These are phyloP conservation scores for Aspergillus ochraceus DNA, from an alignment of 2,329 filamentous ascomycete genomes.

Conservation along the genomic window DNA sequence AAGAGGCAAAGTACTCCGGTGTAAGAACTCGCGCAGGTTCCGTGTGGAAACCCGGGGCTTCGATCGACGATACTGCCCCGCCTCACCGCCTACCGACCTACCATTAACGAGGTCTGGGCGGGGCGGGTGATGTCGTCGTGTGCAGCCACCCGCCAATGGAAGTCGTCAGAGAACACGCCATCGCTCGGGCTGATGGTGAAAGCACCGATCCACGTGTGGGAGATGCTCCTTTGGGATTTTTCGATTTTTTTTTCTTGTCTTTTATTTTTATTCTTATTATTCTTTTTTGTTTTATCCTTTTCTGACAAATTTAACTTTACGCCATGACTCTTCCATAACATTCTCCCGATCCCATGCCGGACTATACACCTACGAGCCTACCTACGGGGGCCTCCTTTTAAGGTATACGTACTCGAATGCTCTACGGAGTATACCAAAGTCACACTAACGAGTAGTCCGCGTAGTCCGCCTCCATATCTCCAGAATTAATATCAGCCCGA, in stretches of 20 bases:
- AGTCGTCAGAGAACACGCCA: slow-evolving; percentile 30
- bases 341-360: too few relatives aligned
- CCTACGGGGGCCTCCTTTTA: too few relatives aligned
- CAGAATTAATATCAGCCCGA: not conserved
- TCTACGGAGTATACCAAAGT: not conserved
- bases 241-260: slow-evolving; percentile 3
- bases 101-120: not conserved
- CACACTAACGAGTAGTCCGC: not conserved
- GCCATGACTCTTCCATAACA: too few relatives aligned
- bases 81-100: not conserved
- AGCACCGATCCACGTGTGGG: slow-evolving; percentile 18
- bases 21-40: not conserved
- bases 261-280: not conserved
- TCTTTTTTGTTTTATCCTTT: not conserved
- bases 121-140: not conserved
- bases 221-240: not conserved
- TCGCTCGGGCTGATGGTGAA: slow-evolving; percentile 33
- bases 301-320: not conserved
- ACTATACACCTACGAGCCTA: too few relatives aligned
- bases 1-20: not conserved
- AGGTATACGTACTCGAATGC: too few relatives aligned
- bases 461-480: not conserved
- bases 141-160: slow-evolving; percentile 27
- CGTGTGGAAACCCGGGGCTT: not conserved
- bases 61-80: not conserved